Conservation (phyloP, 75 land plant genomes). For the Sequoia sempervirens region DNA sequence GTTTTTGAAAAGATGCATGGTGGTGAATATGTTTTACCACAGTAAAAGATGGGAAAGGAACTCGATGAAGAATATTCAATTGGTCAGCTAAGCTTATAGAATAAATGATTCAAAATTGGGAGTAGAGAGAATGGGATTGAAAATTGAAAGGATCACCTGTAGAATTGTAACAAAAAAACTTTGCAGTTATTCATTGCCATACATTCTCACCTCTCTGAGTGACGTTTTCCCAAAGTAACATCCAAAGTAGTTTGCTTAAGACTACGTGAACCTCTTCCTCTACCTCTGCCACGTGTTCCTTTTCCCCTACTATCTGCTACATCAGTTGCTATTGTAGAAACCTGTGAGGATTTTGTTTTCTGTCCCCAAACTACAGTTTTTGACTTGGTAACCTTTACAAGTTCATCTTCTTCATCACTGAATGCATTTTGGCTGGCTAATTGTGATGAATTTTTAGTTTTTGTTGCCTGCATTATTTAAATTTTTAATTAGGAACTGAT, state of each 20-base stretch:
- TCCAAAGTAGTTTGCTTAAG: slow-evolving; percentile 86
- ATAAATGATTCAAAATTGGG: background rate
- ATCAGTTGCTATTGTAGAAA: slow-evolving; percentile 30
- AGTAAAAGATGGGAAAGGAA: background rate
- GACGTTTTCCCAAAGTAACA: slow-evolving; percentile 41
- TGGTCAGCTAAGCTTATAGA: background rate
- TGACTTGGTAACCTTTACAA: slow-evolving; percentile 19
- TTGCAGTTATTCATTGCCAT: background rate
- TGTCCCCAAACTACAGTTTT: slow-evolving; percentile 34
- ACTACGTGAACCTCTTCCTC: slow-evolving; percentile 39
- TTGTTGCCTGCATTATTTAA: slow-evolving; percentile 21
- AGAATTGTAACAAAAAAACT: background rate
- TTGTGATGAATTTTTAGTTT: slow-evolving; percentile 23
- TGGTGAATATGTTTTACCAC: background rate
- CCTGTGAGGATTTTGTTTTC: slow-evolving; percentile 27
- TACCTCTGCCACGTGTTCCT: slow-evolving; percentile 54
- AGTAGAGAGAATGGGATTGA: background rate
- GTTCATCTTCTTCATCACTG: slow-evolving; percentile 78
- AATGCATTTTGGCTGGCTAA: slow-evolving; percentile 35
- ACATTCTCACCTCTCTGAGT: slow-evolving; percentile 49
- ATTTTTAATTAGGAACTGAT: background rate
- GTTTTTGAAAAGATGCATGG: background rate
- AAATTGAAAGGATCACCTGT: background rate
- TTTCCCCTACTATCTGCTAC: slow-evolving; percentile 38
- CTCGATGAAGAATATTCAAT: background rate